These are phyloP conservation scores for Phoenix dactylifera DNA, from an alignment of 176 grass and related monocot species.

Conservation along the genomic window DNA sequence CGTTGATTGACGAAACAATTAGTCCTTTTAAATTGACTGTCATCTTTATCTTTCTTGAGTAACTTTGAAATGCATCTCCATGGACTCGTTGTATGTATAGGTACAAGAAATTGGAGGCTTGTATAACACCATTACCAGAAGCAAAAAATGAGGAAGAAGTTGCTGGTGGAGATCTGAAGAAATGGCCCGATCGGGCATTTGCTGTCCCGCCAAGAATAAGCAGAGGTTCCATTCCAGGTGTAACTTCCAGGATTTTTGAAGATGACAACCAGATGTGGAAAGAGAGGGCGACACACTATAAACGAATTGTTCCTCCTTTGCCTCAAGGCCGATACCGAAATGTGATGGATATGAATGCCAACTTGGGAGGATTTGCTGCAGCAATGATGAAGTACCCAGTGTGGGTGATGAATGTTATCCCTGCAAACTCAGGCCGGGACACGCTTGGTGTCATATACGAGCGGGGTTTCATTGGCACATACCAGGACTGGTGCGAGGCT, in stretches of 20 bases:
- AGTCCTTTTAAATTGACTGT: no score
- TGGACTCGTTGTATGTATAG: conserved; percentile 18
- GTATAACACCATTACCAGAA: conserved; percentile 82
- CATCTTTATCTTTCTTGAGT: no score
- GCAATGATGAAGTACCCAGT: conserved; percentile 53
- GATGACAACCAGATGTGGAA: conserved; percentile 84
- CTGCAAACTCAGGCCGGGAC: conserved; percentile 47
- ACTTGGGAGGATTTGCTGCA: conserved; percentile 77
- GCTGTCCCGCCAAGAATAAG: conserved; percentile 69
- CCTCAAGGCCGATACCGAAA: conserved; percentile 65
- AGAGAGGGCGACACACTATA: conserved; percentile 56
- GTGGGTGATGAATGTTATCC: conserved; percentile 92
- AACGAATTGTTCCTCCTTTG: conserved; percentile 42
- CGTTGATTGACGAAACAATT: no score
- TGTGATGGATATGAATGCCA: conserved; percentile 96
- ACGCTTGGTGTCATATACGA: conserved; percentile 81
- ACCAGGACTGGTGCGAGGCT: conserved; percentile 97
- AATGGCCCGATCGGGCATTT: conserved; percentile 79
- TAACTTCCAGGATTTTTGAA: conserved; percentile 61
- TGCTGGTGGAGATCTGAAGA: conserved; percentile 50
- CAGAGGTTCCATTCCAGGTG: conserved; percentile 62
- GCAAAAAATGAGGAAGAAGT: conserved; percentile 64
- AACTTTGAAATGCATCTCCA: no score
- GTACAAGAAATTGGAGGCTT: conserved; percentile 86
- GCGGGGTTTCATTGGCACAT: conserved; percentile 82